Conservation (phyloP, 2,329 filamentous ascomycete genomes). For the Cercospora sp. region DNA sequence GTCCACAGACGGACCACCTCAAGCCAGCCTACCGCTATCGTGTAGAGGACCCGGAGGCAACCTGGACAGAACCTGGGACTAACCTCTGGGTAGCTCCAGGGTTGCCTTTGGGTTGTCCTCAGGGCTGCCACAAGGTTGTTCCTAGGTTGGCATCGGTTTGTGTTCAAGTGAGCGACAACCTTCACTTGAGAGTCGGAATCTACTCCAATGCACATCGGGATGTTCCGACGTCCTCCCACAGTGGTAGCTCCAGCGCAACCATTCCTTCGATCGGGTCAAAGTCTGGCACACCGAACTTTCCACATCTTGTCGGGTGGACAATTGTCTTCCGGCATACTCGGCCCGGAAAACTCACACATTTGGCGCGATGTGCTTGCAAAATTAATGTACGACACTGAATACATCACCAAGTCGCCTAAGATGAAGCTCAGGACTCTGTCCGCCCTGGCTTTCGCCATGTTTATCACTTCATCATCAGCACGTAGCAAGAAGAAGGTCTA, state of each 20-base stretch:
- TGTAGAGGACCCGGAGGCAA: neutral
- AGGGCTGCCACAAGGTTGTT: neutral
- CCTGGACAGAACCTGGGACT: neutral
- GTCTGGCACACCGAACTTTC: neutral
- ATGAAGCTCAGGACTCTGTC: neutral
- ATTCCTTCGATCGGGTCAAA: neutral
- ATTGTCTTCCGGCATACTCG: neutral
- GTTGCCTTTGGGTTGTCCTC: neutral
- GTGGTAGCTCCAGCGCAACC: neutral
- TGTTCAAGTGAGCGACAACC: neutral
- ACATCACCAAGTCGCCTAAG: neutral
- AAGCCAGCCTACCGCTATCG: too few relatives aligned
- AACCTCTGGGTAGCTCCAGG: neutral
- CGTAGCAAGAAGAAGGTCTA: neutral
- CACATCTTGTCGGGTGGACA: neutral
- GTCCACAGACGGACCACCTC: too few relatives aligned
- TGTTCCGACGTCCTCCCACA: neutral
- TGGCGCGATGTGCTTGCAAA: neutral
- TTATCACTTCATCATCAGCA: neutral
- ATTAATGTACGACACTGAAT: neutral
- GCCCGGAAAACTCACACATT: neutral
- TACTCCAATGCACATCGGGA: neutral
- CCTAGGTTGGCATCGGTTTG: neutral
- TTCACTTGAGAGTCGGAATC: fast-evolving
- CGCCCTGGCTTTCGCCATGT: neutral